Evolutionary conservation across 192 early-diverging fungal genomes (phyloP), one percentile per base, ranked within the genome.

Genomic region (Lunasporangiospora selenospora): DNA sequence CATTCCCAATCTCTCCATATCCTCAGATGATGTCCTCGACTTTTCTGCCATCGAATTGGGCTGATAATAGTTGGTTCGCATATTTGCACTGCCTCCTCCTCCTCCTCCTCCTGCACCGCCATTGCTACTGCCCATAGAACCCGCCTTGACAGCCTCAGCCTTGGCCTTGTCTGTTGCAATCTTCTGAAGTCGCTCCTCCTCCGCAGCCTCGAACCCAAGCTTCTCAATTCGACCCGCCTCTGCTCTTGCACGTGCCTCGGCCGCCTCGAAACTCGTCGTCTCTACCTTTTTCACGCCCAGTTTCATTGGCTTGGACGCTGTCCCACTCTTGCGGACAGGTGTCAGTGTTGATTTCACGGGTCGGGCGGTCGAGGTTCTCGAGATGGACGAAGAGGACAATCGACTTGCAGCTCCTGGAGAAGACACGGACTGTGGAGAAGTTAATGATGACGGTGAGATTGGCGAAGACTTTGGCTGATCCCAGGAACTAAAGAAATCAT

Each of bases 201-300:
- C 69, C 11, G 60, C 69, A 19, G 69, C 69, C 21, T 73, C 69
- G 18, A 73, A 73, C 0, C 69, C 69, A 16, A 73, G 24, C 13
- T 63, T 73, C 37, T 73, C 69, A 13, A 73, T 73, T 37, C 69
- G 53, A 23, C 63, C 69, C 1, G 69, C 69, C 27, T 73, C 69
- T 1, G 69, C 69, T 9, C 41, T 53, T 13, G 69, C 69, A 12
- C 69, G 53, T 2, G 60, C 69, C 43, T 93, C 94, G 1, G 90
- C 93, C 63, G 94, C 92, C 43, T 97, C 97, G 86, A 98, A 98
- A 75, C 95, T 92, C 53, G 92, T 79, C 7, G 80, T 87, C 10
- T 84, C 83, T 16, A 90, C 83, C 65, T 92, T 97, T 54, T 95
- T 96, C 12, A 93, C 95, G 19, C 97, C 97, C 1, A 96, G 26